Percentiles rank a stretch among this genome's conserved stretches.
Conservation (phyloP, 805 yeast species). For the Cyberlindnera japonica region DNA sequence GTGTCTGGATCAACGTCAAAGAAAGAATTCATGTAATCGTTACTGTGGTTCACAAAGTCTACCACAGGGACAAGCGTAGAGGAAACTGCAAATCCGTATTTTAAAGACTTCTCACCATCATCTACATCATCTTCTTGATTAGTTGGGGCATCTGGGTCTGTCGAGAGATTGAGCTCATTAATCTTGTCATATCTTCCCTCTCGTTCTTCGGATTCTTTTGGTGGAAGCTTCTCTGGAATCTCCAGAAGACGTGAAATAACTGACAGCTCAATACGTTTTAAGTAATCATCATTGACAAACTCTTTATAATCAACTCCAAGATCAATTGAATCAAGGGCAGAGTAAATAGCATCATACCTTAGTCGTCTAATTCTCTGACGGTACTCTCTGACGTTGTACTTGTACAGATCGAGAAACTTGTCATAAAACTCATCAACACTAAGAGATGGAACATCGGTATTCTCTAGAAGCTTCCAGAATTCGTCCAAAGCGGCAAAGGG, state of each 20-base stretch:
- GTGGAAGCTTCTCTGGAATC: slow-evolving; percentile 44
- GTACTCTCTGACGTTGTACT: slow-evolving; percentile 20
- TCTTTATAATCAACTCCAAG: slow-evolving; percentile 9
- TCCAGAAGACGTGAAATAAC: slow-evolving; percentile 60
- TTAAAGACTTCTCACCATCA: slow-evolving; percentile 2
- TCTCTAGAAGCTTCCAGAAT: slow-evolving; percentile 34
- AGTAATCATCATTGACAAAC: slow-evolving; percentile 13
- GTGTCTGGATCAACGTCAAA: slow-evolving; percentile 54
- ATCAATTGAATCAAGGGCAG: slow-evolving; percentile 24
- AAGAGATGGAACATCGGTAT: slow-evolving; percentile 31
- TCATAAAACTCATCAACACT: slow-evolving; percentile 27
- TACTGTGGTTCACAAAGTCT: slow-evolving; percentile 65
- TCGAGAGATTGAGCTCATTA: neutral
- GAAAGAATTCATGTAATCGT: slow-evolving; percentile 43
- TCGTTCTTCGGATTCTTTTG: neutral
- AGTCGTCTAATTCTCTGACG: slow-evolving; percentile 20
- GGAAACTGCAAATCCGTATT: slow-evolving; percentile 43
- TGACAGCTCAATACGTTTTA: slow-evolving; percentile 37
- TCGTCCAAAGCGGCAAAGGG: slow-evolving; percentile 27
- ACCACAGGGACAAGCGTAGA: slow-evolving; percentile 61
- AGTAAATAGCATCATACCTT: slow-evolving; percentile 17
- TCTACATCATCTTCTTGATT: slow-evolving; percentile 7
- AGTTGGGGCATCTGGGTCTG: slow-evolving; percentile 3
- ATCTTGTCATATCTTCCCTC: slow-evolving; percentile 8
- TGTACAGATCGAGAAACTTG: slow-evolving; percentile 24